A percentile compares a stretch with the other conserved stretches of the same genome.
Conservation (phyloP, 495 filamentous ascomycete genomes). For the Thermochaetoides thermophila region DNA sequence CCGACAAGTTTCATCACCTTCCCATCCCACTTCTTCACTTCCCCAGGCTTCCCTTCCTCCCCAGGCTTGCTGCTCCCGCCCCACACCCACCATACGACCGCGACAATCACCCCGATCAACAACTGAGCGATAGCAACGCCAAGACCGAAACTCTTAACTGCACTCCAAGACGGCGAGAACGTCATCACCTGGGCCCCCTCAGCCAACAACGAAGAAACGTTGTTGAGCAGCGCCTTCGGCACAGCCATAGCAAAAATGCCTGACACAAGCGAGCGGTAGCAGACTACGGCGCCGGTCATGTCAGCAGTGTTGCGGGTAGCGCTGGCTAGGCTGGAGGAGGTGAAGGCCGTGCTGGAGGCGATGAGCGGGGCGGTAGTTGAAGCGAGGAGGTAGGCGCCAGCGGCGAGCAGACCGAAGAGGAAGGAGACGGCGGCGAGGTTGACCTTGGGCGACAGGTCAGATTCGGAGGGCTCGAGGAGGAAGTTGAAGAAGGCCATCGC, state of each 20-base stretch:
- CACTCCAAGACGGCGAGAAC: slow-evolving; percentile 17
- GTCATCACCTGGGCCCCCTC: too few relatives aligned
- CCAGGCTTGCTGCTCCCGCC: too few relatives aligned
- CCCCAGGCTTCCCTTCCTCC: too few relatives aligned
- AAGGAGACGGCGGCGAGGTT: slow-evolving; percentile 25
- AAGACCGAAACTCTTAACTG: slow-evolving; percentile 18
- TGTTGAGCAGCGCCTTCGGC: slow-evolving; percentile 20
- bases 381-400: slow-evolving; percentile 19
- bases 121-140: slow-evolving; percentile 22
- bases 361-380: slow-evolving; percentile 23
- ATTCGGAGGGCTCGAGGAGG: slow-evolving; percentile 5
- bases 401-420: slow-evolving; percentile 26
- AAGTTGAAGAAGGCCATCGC: slow-evolving; percentile 14
- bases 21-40: slow-evolving; percentile 24
- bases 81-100: slow-evolving; percentile 22
- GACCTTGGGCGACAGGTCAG: slow-evolving; percentile 2
- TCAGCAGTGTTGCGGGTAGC: slow-evolving; percentile 27
- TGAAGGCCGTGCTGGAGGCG: slow-evolving; percentile 27
- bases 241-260: slow-evolving; percentile 27
- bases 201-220: too few relatives aligned
- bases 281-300: slow-evolving; percentile 24
- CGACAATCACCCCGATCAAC: slow-evolving; percentile 18
- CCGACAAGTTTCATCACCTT: slow-evolving; percentile 24
- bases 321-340: slow-evolving; percentile 22
- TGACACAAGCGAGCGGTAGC: slow-evolving; percentile 19